A percentile compares a stretch with the other conserved stretches of the same genome.
These are phyloP conservation scores for Dactylorhiza incarnata DNA, from an alignment of 106 monocot species.

Conservation along the genomic window DNA sequence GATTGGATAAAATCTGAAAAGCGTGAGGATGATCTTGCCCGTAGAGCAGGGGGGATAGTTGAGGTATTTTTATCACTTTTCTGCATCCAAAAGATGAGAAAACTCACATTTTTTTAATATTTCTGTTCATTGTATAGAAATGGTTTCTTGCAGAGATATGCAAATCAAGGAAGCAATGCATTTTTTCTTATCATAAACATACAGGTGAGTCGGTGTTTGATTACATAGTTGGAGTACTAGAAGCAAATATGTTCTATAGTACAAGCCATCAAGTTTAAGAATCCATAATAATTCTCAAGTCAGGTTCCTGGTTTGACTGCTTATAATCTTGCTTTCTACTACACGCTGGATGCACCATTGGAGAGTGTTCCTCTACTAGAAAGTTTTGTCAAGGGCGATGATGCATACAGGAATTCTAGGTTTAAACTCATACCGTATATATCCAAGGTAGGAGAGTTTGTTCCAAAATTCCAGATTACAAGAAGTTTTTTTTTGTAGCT, in stretches of 20 bases:
- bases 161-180: conserved; percentile 5
- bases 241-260: background rate
- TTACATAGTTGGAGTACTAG: background rate
- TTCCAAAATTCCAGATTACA: background rate
- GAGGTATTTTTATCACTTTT: conserved; percentile 37
- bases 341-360: conserved; percentile 72
- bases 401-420: conserved; percentile 85
- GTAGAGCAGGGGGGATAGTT: conserved; percentile 78
- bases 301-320: conserved; percentile 87
- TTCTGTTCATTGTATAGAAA: conserved; percentile 27
- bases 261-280: background rate
- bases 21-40: conserved; percentile 88
- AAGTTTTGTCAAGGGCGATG: conserved; percentile 83
- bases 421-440: conserved; percentile 97
- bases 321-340: conserved; percentile 82
- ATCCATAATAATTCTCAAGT: background rate
- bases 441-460: conserved; percentile 38
- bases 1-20: conserved; percentile 96
- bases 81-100: background rate
- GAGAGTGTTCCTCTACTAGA: conserved; percentile 65
- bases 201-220: conserved; percentile 41
- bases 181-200: conserved; percentile 59
- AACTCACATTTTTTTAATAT: conserved; percentile 24
- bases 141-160: conserved; percentile 13
- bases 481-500: background rate